phyloP scores from a whole-genome alignment of 2,329 filamentous ascomycete species.

The Ophiocordyceps camponoti-saundersi region DNA sequence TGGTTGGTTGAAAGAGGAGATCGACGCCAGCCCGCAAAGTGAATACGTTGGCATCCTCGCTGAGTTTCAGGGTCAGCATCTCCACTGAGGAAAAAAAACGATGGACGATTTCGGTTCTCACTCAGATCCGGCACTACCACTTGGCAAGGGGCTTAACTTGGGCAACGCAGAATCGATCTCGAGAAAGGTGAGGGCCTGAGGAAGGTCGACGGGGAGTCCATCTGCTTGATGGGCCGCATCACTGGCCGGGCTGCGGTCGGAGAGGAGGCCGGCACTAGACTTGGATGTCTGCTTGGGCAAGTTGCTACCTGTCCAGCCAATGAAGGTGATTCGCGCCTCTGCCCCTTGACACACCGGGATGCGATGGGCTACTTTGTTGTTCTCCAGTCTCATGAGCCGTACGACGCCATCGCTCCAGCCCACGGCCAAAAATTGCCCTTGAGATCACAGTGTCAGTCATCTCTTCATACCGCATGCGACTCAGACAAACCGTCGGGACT shows the following conservation, averaged over 20 bases:
- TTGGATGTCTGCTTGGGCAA: conserved; percentile 8
- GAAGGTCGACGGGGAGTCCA: conserved; percentile 33
- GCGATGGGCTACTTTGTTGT: conserved; percentile 63
- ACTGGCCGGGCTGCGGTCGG: conserved; percentile 1
- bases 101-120: conserved; percentile 19
- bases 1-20: conserved; percentile 46
- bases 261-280: conserved; percentile 4
- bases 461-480: neutral
- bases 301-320: conserved; percentile 33
- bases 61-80: conserved; percentile 6
- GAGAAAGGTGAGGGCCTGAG: conserved; percentile 53
- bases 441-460: neutral
- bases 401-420: conserved; percentile 71
- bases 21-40: conserved; percentile 54
- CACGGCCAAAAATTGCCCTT: conserved; percentile 62
- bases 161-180: conserved; percentile 64
- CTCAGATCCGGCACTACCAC: conserved; percentile 42
- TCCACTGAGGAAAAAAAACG: neutral
- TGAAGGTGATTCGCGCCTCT: conserved; percentile 28
- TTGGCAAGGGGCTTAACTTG: conserved; percentile 54
- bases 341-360: conserved; percentile 32
- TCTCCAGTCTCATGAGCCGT: conserved; percentile 62
- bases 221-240: conserved; percentile 1
- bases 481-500: conserved; percentile 45
- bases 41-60: conserved; percentile 44